These are phyloP conservation scores for Cicer bijugum DNA, from an alignment of 306 rosid species.

Conservation along the genomic window DNA sequence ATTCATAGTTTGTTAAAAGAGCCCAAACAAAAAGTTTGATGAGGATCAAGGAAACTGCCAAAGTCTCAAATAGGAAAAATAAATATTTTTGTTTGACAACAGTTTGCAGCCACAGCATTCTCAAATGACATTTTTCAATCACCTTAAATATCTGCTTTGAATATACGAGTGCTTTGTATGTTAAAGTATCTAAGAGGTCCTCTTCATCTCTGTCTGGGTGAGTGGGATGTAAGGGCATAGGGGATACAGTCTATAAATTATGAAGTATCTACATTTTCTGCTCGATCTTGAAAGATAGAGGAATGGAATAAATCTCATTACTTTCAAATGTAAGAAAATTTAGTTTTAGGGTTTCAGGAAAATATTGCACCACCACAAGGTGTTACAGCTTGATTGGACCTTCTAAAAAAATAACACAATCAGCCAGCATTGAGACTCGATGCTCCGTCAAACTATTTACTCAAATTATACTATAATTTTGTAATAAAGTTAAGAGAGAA, in stretches of 20 bases:
- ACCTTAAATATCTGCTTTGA: slow-evolving; percentile 7
- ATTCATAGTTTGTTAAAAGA: slow-evolving; percentile 7
- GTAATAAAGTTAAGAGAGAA: slow-evolving; percentile 27
- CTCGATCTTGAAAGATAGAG: background rate
- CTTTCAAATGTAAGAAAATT: slow-evolving; percentile 8
- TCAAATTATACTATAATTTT: slow-evolving; percentile 14
- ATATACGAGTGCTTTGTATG: slow-evolving; percentile 26
- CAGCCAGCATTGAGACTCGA: slow-evolving; percentile 29
- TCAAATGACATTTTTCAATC: slow-evolving; percentile 17
- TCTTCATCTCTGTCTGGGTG: background rate
- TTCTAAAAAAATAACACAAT: background rate
- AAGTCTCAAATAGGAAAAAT: slow-evolving; percentile 5
- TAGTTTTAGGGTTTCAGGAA: slow-evolving; percentile 2
- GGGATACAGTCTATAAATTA: background rate
- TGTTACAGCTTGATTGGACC: slow-evolving; percentile 8
- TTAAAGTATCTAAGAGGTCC: background rate
- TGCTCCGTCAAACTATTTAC: slow-evolving; percentile 13
- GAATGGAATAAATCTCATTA: background rate
- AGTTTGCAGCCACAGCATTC: slow-evolving; percentile 15
- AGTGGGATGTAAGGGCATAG: background rate
- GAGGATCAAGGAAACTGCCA: slow-evolving; percentile 9
- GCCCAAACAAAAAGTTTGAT: background rate
- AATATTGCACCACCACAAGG: slow-evolving; percentile 27
- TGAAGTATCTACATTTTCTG: background rate
- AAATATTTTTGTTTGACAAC: slow-evolving; percentile 3